Evolutionary conservation across 1,139 yeast species (phyloP).

Genomic region (Blastobotrys proliferans): DNA sequence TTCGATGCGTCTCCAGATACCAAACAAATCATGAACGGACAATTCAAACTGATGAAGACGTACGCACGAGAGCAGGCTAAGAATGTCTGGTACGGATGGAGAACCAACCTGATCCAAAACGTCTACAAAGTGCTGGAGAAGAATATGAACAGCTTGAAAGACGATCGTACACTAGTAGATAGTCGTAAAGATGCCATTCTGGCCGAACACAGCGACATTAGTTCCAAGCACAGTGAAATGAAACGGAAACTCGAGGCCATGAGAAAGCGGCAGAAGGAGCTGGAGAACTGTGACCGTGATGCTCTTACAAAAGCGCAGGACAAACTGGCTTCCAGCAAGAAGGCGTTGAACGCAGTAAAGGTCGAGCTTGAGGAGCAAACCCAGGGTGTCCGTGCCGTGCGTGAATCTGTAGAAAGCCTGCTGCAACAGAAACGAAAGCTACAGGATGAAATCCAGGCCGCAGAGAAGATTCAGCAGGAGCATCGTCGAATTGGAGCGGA

Average conservation of each 20-base stretch:
- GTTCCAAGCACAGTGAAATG: conserved; percentile 29
- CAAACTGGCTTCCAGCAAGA: conserved; percentile 11
- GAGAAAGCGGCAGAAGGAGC: conserved; percentile 22
- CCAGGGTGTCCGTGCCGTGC: conserved; percentile 7
- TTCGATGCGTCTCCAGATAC: conserved; percentile 40
- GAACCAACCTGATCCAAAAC: conserved; percentile 43
- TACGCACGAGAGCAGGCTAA: conserved; percentile 49
- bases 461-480: conserved; percentile 14
- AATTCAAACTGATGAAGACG: conserved; percentile 48
- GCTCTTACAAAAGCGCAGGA: conserved; percentile 13
- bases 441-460: conserved; percentile 16
- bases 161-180: conserved; percentile 21
- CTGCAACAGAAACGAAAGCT: conserved; percentile 15
- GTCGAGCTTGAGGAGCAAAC: conserved; percentile 6
- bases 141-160: conserved; percentile 24
- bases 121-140: conserved; percentile 40
- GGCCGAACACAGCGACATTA: conserved; percentile 32
- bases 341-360: conserved; percentile 3
- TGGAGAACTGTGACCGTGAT: conserved; percentile 18
- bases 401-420: conserved; percentile 12
- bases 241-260: conserved; percentile 31
- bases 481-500: conserved; percentile 15
- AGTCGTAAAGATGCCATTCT: conserved; percentile 27
- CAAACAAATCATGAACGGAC: conserved; percentile 42
- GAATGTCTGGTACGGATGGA: conserved; percentile 57